Conservation (phyloP, 208 protist genomes). For the Crithidia bombi region DNA sequence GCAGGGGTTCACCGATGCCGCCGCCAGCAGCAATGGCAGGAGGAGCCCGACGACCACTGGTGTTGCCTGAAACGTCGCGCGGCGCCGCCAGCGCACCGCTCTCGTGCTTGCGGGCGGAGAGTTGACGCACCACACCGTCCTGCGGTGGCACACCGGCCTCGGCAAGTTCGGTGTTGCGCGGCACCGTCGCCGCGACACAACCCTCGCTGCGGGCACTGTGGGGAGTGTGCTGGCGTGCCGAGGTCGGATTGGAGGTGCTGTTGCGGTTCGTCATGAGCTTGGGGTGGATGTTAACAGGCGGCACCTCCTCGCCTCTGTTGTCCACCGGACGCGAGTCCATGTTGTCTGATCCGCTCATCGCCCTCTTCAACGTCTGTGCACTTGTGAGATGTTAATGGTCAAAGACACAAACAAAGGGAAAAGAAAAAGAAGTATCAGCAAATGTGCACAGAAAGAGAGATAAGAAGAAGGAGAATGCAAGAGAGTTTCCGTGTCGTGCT, state of each 20-base stretch:
- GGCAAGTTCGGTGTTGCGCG: constrained; percentile 26
- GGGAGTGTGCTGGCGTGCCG: constrained; percentile 13
- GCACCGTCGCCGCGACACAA: background rate
- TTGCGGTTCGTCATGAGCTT: constrained; percentile 61
- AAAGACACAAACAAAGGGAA: background rate
- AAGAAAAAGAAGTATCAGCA: background rate
- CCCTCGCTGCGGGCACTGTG: constrained; percentile 12
- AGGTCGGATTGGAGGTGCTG: constrained; percentile 11
- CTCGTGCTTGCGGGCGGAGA: constrained; percentile 37
- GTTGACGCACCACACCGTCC: constrained; percentile 53
- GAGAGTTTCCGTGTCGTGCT: too few species aligned
- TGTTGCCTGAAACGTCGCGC: constrained; percentile 20
- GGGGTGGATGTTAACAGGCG: constrained; percentile 37
- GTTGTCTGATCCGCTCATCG: constrained; percentile 21
- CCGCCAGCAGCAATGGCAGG: constrained; percentile 11
- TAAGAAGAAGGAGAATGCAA: too few species aligned
- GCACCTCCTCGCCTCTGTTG: constrained; percentile 5
- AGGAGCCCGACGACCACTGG: constrained; percentile 3
- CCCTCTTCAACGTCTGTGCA: background rate
- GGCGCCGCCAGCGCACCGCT: constrained; percentile 39
- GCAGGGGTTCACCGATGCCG: constrained; percentile 9
- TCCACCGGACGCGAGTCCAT: background rate
- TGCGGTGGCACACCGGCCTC: constrained; percentile 31
- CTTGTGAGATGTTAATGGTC: background rate
- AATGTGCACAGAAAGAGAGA: too few species aligned